phyloP scores from a whole-genome alignment of 345 rosid species.

The Xanthoceras sorbifolium region DNA sequence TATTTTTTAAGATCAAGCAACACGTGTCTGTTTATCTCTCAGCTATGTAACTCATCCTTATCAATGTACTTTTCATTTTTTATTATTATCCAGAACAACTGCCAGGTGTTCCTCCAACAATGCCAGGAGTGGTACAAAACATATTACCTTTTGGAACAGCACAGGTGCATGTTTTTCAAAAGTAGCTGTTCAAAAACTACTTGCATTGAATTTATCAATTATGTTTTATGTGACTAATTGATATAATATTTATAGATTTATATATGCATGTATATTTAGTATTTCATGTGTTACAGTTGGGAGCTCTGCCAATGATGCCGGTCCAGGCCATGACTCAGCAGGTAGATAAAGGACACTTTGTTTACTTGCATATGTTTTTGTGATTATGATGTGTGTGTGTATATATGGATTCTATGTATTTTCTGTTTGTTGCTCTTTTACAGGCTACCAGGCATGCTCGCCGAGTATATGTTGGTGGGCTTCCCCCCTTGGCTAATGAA shows the following conservation, averaged over 20 bases:
- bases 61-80: constrained; percentile 12
- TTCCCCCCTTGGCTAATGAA: constrained; percentile 45
- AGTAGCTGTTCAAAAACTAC: not conserved
- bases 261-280: not conserved
- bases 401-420: not conserved
- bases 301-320: constrained; percentile 44
- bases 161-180: constrained; percentile 32
- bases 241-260: not conserved
- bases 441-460: constrained; percentile 54
- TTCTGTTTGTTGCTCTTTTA: constrained; percentile 6
- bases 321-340: constrained; percentile 56
- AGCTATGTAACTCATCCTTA: not conserved
- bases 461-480: constrained; percentile 50
- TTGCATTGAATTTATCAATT: not conserved
- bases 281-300: constrained; percentile 28
- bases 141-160: constrained; percentile 36
- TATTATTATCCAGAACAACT: constrained; percentile 30
- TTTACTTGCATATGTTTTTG: not conserved
- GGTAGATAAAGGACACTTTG: constrained; percentile 22
- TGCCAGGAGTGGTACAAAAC: constrained; percentile 35
- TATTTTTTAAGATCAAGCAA: not conserved
- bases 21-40: not conserved
- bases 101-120: constrained; percentile 23
- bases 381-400: not conserved
- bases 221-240: not conserved